phyloP scores from a whole-genome alignment of 139 green algal species.

The Dunaliella sp. region DNA sequence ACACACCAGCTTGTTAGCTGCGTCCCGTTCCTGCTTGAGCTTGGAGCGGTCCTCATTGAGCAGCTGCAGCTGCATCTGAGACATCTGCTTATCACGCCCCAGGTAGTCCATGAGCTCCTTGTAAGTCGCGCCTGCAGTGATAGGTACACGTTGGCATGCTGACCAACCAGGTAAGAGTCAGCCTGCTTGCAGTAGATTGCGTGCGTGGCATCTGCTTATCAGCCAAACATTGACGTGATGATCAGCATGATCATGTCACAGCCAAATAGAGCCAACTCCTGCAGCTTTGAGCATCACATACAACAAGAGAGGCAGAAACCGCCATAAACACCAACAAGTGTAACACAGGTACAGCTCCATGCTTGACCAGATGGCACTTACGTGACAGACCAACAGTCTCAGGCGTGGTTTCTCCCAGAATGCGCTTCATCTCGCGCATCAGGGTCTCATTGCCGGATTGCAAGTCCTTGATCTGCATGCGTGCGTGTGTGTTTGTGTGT shows the following conservation, averaged over 20 bases:
- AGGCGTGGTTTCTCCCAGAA: conserved; percentile 28
- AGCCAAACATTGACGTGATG: too few relatives aligned
- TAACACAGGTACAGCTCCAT: too few relatives aligned
- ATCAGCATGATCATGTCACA: too few relatives aligned
- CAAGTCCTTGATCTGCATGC: not conserved
- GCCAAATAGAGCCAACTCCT: too few relatives aligned
- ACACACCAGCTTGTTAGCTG: conserved; percentile 6
- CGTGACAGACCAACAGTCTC: conserved; percentile 31
- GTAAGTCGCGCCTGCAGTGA: conserved; percentile 16
- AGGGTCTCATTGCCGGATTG: conserved; percentile 20
- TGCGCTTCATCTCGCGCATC: conserved; percentile 18
- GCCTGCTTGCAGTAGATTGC: too few relatives aligned
- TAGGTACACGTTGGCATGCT: not conserved
- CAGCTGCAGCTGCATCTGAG: conserved; percentile 32
- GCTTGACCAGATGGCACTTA: conserved; percentile 6
- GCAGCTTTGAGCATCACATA: too few relatives aligned
- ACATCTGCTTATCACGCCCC: conserved; percentile 37
- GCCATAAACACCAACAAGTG: too few relatives aligned
- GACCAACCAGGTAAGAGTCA: not conserved
- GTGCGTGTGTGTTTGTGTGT: not conserved
- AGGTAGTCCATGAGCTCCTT: conserved; percentile 49
- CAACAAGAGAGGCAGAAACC: too few relatives aligned
- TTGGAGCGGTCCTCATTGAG: conserved; percentile 8
- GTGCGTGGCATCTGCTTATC: too few relatives aligned
- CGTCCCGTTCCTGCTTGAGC: conserved; percentile 33